These are phyloP conservation scores for Clathrus columnatus DNA, from an alignment of 768 basidiomycete genomes.

Conservation along the genomic window DNA sequence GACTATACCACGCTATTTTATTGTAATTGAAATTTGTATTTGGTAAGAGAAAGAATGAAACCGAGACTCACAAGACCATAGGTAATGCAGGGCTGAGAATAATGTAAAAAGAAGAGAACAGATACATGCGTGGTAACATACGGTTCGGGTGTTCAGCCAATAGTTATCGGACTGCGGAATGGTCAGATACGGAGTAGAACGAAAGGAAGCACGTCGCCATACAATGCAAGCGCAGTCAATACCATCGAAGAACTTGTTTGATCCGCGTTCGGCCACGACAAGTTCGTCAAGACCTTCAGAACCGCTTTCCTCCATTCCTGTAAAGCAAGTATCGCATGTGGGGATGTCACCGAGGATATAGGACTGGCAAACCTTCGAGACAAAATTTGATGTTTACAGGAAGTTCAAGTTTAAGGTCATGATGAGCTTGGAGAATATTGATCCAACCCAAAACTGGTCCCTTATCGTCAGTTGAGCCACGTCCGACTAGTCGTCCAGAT, in stretches of 20 bases:
- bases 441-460: slow-evolving; percentile 86
- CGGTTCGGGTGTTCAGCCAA: slow-evolving; percentile 80
- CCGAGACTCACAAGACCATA: slow-evolving; percentile 51
- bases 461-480: slow-evolving; percentile 88
- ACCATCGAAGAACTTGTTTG: slow-evolving; percentile 69
- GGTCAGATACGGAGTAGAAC: not conserved
- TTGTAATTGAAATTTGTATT: not conserved
- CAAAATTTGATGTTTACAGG: slow-evolving; percentile 88
- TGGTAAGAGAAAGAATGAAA: not conserved
- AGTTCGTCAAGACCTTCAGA: slow-evolving; percentile 87
- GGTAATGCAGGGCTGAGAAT: slow-evolving; percentile 50
- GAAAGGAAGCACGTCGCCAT: slow-evolving; percentile 17
- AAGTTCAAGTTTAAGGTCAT: slow-evolving; percentile 52
- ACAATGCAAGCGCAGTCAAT: slow-evolving; percentile 93
- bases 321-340: not conserved
- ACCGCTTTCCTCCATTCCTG: slow-evolving; percentile 89
- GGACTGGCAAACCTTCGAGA: slow-evolving; percentile 53
- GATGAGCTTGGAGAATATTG: slow-evolving; percentile 82
- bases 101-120: not conserved
- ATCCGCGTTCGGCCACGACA: slow-evolving; percentile 65
- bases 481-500: slow-evolving; percentile 62
- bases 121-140: not conserved
- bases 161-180: slow-evolving; percentile 78
- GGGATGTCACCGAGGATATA: slow-evolving; percentile 7
- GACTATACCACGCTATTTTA: slow-evolving; percentile 54